phyloP scores from a whole-genome alignment of 495 filamentous ascomycete genomes.

The Elasticomyces elasticus region DNA sequence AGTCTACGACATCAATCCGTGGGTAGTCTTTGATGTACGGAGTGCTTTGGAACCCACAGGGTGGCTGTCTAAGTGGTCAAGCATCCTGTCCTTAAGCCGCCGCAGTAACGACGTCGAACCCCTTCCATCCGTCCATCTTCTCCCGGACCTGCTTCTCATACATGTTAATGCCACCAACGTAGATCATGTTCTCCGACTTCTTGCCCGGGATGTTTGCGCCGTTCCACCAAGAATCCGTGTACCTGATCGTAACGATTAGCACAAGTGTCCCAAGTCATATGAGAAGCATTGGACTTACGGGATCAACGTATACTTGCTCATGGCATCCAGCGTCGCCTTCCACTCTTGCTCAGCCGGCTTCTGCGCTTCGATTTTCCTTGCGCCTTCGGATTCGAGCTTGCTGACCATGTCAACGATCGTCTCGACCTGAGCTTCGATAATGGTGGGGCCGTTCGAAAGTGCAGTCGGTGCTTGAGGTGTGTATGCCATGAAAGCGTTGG shows the following conservation, averaged over 20 bases:
- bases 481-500: conserved; percentile 17
- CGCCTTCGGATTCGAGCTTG: conserved; percentile 5
- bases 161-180: conserved; percentile 19
- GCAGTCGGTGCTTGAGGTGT: conserved; percentile 23
- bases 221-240: conserved; percentile 24
- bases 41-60: too few species aligned
- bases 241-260: too few species aligned
- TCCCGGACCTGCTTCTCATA: conserved; percentile 22
- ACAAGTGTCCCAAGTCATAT: background rate
- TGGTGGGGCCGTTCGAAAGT: conserved; percentile 22
- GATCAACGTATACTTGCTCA: conserved; percentile 18
- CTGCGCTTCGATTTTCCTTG: conserved; percentile 19
- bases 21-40: too few species aligned
- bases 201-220: conserved; percentile 25
- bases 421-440: conserved; percentile 20
- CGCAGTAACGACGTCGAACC: conserved; percentile 20
- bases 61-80: too few species aligned
- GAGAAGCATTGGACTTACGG: background rate
- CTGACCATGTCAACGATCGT: conserved; percentile 20
- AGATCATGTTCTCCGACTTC: conserved; percentile 22
- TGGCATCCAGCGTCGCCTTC: conserved; percentile 13
- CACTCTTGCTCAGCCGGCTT: conserved; percentile 22
- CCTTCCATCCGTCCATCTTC: conserved; percentile 22
- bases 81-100: too few species aligned
- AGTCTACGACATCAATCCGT: too few species aligned